A percentile compares a stretch with the other conserved stretches of the same genome.
phyloP scores from a whole-genome alignment of 2,329 filamentous ascomycete species.

The Cytospora chrysosperma region DNA sequence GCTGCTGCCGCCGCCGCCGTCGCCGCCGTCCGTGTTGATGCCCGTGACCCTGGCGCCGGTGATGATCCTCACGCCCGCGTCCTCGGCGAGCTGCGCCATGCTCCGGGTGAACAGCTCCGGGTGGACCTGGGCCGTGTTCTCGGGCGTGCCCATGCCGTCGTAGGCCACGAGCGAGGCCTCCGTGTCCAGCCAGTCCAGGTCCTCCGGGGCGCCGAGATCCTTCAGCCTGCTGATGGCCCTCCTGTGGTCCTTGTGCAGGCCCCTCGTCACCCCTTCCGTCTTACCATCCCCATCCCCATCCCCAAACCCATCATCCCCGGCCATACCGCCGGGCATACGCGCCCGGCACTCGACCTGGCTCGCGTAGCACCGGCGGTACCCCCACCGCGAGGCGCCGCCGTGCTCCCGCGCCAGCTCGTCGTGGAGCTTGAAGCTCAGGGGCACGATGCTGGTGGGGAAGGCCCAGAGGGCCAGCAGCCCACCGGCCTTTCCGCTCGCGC shows the following conservation, averaged over 20 bases:
- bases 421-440: slow-evolving; percentile 68
- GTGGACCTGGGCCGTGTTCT: slow-evolving; percentile 74
- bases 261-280: slow-evolving; percentile 15
- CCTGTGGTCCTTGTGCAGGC: slow-evolving; percentile 27
- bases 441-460: slow-evolving; percentile 69
- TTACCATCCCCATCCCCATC: not conserved
- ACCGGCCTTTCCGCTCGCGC: slow-evolving; percentile 75
- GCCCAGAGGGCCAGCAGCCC: slow-evolving; percentile 74
- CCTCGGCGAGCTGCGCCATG: slow-evolving; percentile 66
- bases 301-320: not conserved
- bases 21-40: slow-evolving; percentile 30
- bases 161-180: slow-evolving; percentile 45
- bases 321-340: not conserved
- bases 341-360: slow-evolving; percentile 23
- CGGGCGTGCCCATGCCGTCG: slow-evolving; percentile 44
- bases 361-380: slow-evolving; percentile 55
- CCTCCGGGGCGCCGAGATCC: slow-evolving; percentile 44
- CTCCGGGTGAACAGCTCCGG: slow-evolving; percentile 73
- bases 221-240: slow-evolving; percentile 29
- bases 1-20: slow-evolving; percentile 29
- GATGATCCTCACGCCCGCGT: slow-evolving; percentile 56
- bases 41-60: slow-evolving; percentile 33
- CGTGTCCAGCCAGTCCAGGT: slow-evolving; percentile 68
- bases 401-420: slow-evolving; percentile 67
- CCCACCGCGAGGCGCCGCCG: slow-evolving; percentile 66